Conservation (phyloP, 768 basidiomycete genomes). For the Rhodosporidiobolus sp. region DNA sequence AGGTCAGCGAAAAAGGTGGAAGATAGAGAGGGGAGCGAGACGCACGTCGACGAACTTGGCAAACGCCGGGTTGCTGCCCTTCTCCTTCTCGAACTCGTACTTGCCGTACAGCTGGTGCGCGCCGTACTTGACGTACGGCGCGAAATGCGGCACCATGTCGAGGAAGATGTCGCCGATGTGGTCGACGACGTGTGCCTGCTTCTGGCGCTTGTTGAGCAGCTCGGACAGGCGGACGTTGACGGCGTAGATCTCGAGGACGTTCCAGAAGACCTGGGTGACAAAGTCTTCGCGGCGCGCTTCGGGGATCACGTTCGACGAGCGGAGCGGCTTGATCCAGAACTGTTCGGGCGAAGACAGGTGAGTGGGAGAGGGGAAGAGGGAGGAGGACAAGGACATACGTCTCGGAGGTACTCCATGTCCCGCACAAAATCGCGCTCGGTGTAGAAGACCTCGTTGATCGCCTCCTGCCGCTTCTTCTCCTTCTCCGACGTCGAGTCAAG, state of each 20-base stretch:
- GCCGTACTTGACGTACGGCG: slow-evolving; percentile 90
- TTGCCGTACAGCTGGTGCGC: slow-evolving; percentile 97
- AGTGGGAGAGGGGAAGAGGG: neutral
- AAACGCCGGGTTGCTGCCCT: slow-evolving; percentile 84
- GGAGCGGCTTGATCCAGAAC: slow-evolving; percentile 86
- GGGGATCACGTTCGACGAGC: slow-evolving; percentile 72
- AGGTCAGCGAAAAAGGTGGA: slow-evolving; percentile 4
- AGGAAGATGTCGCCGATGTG: slow-evolving; percentile 85
- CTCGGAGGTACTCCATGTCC: slow-evolving; percentile 95
- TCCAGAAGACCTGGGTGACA: slow-evolving; percentile 95
- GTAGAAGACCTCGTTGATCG: slow-evolving; percentile 90
- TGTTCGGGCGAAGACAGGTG: slow-evolving; percentile 46
- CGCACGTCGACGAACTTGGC: slow-evolving; percentile 90
- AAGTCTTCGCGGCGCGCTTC: slow-evolving; percentile 74
- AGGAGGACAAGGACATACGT: slow-evolving; percentile 57
- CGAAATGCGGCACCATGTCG: slow-evolving; percentile 80
- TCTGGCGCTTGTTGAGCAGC: slow-evolving; percentile 89
- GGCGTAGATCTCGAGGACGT: slow-evolving; percentile 83
- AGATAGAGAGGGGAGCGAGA: slow-evolving; percentile 27
- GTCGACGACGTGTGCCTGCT: slow-evolving; percentile 88
- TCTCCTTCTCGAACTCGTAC: slow-evolving; percentile 99
- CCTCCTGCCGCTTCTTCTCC: slow-evolving; percentile 95
- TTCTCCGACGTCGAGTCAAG: slow-evolving; percentile 84
- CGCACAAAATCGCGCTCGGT: slow-evolving; percentile 97
- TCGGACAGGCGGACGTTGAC: slow-evolving; percentile 91